Conservation (phyloP, 495 filamentous ascomycete genomes). For the Apodospora peruviana region DNA sequence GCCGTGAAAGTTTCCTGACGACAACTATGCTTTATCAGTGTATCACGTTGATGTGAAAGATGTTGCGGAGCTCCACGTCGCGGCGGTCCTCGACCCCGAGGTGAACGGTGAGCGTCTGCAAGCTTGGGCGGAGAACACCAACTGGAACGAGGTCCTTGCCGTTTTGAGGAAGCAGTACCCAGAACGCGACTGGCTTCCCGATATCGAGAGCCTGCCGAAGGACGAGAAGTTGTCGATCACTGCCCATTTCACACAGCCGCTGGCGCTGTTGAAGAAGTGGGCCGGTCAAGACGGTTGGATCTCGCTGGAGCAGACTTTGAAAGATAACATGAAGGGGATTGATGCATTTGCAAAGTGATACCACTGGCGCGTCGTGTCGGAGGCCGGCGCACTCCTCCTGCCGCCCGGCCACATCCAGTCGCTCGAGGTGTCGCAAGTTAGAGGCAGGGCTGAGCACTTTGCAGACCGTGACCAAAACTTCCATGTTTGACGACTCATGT, state of each 20-base stretch:
- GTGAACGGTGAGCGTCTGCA: constrained; percentile 43
- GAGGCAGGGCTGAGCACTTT: too few relatives aligned
- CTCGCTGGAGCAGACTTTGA: constrained; percentile 7
- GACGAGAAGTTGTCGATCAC: constrained; percentile 14
- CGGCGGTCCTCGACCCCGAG: constrained; percentile 36
- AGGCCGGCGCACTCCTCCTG: too few relatives aligned
- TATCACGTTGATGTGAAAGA: constrained; percentile 46
- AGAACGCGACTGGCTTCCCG: not conserved
- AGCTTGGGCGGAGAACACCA: constrained; percentile 33
- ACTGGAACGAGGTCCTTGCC: constrained; percentile 31
- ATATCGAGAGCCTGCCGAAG: constrained; percentile 9
- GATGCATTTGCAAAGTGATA: too few relatives aligned
- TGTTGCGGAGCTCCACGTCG: constrained; percentile 40
- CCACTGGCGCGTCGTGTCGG: too few relatives aligned
- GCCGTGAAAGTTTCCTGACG: not conserved
- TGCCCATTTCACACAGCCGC: constrained; percentile 19
- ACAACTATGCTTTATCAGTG: constrained; percentile 14
- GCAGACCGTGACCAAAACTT: too few relatives aligned
- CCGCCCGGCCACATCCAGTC: too few relatives aligned
- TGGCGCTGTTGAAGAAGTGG: constrained; percentile 27
- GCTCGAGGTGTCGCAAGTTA: too few relatives aligned
- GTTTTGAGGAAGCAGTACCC: constrained; percentile 30
- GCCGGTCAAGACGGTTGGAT: constrained; percentile 14
- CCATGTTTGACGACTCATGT: too few relatives aligned
- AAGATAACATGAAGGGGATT: constrained; percentile 2